Conservation (phyloP, 768 basidiomycete genomes). For the Mycena pura region DNA sequence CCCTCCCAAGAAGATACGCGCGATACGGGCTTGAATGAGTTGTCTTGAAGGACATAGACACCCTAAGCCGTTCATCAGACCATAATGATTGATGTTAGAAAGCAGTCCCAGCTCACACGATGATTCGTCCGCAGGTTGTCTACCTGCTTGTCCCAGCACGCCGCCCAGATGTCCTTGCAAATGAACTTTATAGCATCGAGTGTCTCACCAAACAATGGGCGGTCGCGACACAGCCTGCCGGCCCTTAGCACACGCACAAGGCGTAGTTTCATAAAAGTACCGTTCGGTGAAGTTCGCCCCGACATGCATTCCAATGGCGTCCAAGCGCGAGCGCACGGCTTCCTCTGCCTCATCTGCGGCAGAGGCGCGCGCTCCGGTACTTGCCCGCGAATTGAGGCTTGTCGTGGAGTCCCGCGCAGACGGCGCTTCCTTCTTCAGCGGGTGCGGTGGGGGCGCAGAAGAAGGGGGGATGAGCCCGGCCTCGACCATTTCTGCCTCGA, state of each 20-base stretch:
- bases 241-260: neutral
- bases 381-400: constrained; percentile 45
- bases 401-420: constrained; percentile 52
- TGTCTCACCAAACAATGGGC: constrained; percentile 78
- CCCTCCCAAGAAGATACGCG: constrained; percentile 85
- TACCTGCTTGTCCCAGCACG: constrained; percentile 93
- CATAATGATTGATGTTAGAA: neutral
- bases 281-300: constrained; percentile 87
- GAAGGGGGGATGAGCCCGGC: constrained; percentile 70
- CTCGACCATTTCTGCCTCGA: constrained; percentile 81
- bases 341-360: constrained; percentile 75
- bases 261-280: constrained; percentile 48
- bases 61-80: constrained; percentile 57
- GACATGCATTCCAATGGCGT: constrained; percentile 85
- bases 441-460: constrained; percentile 44
- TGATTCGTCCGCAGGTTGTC: constrained; percentile 96
- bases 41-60: constrained; percentile 93
- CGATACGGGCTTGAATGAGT: constrained; percentile 83
- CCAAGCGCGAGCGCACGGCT: constrained; percentile 69
- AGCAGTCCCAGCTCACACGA: constrained; percentile 61
- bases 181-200: constrained; percentile 94
- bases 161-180: constrained; percentile 95
- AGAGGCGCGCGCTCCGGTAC: constrained; percentile 41
- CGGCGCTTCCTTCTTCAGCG: constrained; percentile 46
- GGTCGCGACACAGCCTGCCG: constrained; percentile 75